These are phyloP conservation scores for Phytophthora pluvialis DNA, from an alignment of 352 stramenopile genomes.

Conservation along the genomic window DNA sequence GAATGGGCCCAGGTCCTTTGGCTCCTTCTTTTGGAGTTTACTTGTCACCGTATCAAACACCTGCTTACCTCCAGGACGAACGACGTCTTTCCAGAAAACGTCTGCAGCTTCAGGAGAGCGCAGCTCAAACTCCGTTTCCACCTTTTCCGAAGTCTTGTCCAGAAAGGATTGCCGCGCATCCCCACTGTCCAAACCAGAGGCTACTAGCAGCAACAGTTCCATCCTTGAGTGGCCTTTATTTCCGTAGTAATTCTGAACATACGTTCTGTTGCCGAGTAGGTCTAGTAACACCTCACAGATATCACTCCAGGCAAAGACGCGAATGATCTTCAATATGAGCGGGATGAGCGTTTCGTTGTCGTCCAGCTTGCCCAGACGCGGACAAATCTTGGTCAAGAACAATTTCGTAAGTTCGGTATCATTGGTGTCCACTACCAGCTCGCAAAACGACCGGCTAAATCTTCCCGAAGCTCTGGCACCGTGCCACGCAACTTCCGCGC, in stretches of 20 bases:
- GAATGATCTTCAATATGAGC: neutral
- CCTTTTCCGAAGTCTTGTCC: neutral
- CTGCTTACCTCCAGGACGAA: no score
- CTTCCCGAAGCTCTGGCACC: no score
- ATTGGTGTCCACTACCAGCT: conserved; percentile 17
- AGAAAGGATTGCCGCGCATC: neutral
- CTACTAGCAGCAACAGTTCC: conserved; percentile 20
- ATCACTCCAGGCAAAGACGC: conserved; percentile 16
- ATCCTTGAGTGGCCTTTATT: neutral
- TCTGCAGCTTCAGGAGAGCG: no score
- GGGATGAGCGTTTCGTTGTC: conserved; percentile 4
- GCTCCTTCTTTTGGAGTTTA: no score
- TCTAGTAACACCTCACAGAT: conserved; percentile 10
- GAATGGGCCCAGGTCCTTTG: no score
- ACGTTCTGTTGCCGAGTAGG: no score
- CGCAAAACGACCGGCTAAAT: conserved; percentile 19
- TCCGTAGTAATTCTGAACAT: neutral
- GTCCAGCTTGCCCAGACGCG: conserved; percentile 3
- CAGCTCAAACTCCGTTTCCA: no score
- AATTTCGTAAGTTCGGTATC: conserved; percentile 13
- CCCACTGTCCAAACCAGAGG: conserved; percentile 6
- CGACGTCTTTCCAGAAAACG: no score
- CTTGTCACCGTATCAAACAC: no score
- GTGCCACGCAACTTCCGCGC: neutral
- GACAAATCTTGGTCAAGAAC: conserved; percentile 18